These are phyloP conservation scores for Wickerhamomyces sp. DNA, from an alignment of 1,139 yeast species.

Conservation along the genomic window DNA sequence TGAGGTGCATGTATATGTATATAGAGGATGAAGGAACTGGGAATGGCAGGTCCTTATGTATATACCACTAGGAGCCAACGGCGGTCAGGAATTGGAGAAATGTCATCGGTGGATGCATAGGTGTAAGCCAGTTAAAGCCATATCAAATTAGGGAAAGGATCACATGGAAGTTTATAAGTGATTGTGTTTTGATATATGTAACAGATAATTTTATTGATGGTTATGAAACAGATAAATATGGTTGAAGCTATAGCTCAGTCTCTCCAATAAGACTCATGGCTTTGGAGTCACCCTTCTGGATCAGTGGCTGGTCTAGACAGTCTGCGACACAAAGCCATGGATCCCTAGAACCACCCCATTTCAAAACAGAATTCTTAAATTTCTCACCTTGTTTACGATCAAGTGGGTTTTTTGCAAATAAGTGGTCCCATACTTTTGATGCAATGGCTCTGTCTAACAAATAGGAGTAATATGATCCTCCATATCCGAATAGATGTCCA, in stretches of 20 bases:
- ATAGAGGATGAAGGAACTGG: too few species aligned
- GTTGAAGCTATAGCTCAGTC: slow-evolving; percentile 18
- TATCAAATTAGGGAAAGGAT: too few species aligned
- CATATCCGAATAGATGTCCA: slow-evolving; percentile 91
- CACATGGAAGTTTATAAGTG: too few species aligned
- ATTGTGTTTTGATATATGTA: too few species aligned
- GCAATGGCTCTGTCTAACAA: slow-evolving; percentile 92
- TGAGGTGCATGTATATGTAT: too few species aligned
- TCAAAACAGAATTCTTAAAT: slow-evolving; percentile 64
- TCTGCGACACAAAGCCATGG: slow-evolving; percentile 88
- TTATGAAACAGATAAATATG: slow-evolving; percentile 1
- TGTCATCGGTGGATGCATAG: too few species aligned
- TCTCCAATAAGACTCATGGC: slow-evolving; percentile 71
- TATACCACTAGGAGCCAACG: too few species aligned
- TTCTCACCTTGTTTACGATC: slow-evolving; percentile 68
- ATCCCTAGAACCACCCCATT: slow-evolving; percentile 92
- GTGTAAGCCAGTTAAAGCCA: too few species aligned
- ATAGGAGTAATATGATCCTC: slow-evolving; percentile 91
- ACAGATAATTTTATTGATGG: background rate
- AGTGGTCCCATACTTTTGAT: slow-evolving; percentile 70
- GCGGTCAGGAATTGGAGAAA: too few species aligned
- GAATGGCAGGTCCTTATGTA: too few species aligned
- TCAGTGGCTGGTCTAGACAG: slow-evolving; percentile 58
- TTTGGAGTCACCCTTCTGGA: slow-evolving; percentile 60
- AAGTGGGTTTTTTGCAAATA: slow-evolving; percentile 68